Evolutionary conservation across 192 early-diverging fungal genomes (phyloP).

Genomic region (Gryganskiella cystojenkinii): DNA sequence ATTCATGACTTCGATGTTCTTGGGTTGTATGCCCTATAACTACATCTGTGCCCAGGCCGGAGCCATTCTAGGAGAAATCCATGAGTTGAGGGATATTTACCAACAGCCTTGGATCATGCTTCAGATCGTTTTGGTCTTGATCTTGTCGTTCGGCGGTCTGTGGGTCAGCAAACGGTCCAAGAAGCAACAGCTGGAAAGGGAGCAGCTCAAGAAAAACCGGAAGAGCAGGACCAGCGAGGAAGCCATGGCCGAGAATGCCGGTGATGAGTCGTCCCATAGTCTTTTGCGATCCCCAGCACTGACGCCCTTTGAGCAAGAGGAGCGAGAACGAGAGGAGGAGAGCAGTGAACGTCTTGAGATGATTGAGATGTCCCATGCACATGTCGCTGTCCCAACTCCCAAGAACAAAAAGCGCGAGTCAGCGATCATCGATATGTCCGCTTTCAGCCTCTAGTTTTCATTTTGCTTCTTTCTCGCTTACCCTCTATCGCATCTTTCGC

Average conservation of each 20-base stretch:
- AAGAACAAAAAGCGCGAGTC: no score
- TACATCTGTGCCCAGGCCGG: conserved; percentile 64
- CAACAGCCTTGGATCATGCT: conserved; percentile 48
- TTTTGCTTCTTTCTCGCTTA: no score
- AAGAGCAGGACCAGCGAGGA: conserved; percentile 37
- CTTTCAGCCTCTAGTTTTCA: no score
- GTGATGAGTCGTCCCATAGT: conserved; percentile 30
- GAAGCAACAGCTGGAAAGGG: conserved; percentile 33
- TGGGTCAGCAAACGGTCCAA: conserved; percentile 36
- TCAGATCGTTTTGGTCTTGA: conserved; percentile 38
- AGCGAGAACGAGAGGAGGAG: no score
- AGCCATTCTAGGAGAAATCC: conserved; percentile 57
- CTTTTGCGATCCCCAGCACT: conserved; percentile 2
- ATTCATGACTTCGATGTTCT: conserved; percentile 63
- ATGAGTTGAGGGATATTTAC: conserved; percentile 46
- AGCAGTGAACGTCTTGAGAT: no score
- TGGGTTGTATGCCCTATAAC: conserved; percentile 66
- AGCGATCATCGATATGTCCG: no score
- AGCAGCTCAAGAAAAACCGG: not conserved
- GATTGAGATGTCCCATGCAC: no score
- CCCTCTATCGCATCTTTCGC: no score
- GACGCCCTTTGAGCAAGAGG: no score
- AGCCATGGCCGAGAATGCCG: not conserved
- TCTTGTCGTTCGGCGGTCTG: conserved; percentile 23
- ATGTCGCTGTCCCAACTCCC: no score